Base-by-base conservation (phyloP, 2,329 filamentous ascomycete genomes). In the Colletotrichum sp. region DNA sequence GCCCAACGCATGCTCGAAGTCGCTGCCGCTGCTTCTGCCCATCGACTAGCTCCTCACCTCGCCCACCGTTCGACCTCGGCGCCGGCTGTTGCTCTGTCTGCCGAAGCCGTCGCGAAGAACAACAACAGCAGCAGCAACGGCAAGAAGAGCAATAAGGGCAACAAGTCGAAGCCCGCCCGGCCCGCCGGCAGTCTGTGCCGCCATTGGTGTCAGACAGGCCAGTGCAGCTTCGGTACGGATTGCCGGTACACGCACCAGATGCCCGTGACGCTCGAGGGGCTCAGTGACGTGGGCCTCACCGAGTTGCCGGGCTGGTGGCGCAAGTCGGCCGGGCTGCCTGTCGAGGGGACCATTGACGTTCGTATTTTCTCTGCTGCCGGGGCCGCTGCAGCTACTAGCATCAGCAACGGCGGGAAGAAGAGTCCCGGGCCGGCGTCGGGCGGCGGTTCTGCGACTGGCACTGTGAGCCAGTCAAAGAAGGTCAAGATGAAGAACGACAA, bases 221-320 rank as follows among this genome's bases (percentile, higher is more conserved):
- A 81, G 15, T 91, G 89, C 81, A 85, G 83, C 78, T 90, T 84
- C 82, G 87, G 85, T 5, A 66, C 73, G 8, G 77, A 80, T 11
- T 91, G 89, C 80, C 83, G 83, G 6, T 88, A 85, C 80, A 78
- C 79, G 63, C 89, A 91, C 80, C 79, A 79, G 74, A 90, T 91
- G 88, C 89, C 89, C 5, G 79, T 79, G 75, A 87, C 85, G 0
- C 34, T 75, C 6, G 81, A 82, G 19, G 87, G 85, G 2, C 85
- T 90, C 8, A 79, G 78, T 11, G 82, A 84, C 70, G 84, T 89
- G 27, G 88, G 88, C 0, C 83, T 90, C 12, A 66, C 52, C 11
- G 82, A 83, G 75, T 82, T 85, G 66, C 89, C 89, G 2, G 76
- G 76, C 2, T 90, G 89, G 89, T 90, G 75, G 75, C 75, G 75